Percentiles rank a stretch among this genome's conserved stretches.
Evolutionary conservation across 2,329 filamentous ascomycete genomes (phyloP).

Genomic region (Neurospora crassa): DNA sequence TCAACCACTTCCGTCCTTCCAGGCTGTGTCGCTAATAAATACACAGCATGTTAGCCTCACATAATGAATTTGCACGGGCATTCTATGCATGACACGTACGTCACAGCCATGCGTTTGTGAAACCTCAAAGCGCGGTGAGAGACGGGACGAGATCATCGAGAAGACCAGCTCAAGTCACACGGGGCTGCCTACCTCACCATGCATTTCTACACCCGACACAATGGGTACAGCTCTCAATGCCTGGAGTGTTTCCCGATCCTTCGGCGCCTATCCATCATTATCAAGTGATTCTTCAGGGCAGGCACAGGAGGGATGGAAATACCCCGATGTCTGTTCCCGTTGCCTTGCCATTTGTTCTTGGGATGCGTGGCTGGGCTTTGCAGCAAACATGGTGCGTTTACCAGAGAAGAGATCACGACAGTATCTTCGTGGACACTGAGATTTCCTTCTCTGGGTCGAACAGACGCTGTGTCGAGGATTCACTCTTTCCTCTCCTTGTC

Average conservation of each 20-base stretch:
- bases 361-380: not conserved
- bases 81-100: not conserved
- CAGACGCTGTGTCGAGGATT: not conserved
- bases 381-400: not conserved
- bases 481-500: not conserved
- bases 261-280: not conserved
- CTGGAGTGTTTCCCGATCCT: constrained; percentile 1
- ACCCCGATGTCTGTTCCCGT: constrained; percentile 4
- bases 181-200: not conserved
- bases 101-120: constrained; percentile 8
- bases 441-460: not conserved
- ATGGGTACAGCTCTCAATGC: not conserved
- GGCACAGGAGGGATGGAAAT: not conserved
- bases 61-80: not conserved
- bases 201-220: not conserved
- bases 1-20: not conserved
- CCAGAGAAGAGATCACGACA: not conserved
- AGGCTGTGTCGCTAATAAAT: not conserved
- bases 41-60: not conserved
- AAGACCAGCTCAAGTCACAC: not conserved
- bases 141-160: not conserved
- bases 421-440: not conserved
- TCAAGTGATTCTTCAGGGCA: not conserved
- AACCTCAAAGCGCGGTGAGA: constrained; percentile 16
- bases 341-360: not conserved